Conservation (phyloP, 805 yeast species). For the Suhomyces prunicola region DNA sequence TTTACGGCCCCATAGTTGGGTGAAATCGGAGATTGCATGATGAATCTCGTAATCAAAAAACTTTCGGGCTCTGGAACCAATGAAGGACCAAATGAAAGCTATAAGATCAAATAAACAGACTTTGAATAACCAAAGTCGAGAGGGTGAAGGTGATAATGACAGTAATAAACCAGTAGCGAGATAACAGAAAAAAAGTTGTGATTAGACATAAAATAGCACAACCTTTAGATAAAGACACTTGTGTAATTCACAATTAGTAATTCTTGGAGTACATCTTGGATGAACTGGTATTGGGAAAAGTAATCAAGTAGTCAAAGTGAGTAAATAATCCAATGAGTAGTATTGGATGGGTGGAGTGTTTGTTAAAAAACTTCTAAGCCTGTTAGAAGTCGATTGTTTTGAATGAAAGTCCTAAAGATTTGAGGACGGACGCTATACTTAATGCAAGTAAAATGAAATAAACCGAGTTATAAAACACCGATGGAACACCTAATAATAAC, state of each 20-base stretch:
- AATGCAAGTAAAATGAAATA: neutral
- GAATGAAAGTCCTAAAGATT: neutral
- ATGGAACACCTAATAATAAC: neutral
- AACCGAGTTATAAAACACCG: neutral
- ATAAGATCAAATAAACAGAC: neutral
- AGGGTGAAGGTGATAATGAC: neutral
- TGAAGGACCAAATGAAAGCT: neutral
- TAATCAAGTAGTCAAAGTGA: neutral
- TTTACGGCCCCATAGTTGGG: neutral
- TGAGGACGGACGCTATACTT: neutral
- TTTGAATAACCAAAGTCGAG: neutral
- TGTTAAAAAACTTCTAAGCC: neutral
- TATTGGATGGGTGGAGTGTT: neutral
- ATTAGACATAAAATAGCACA: neutral
- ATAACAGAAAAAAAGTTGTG: neutral
- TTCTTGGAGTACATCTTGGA: neutral
- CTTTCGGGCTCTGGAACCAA: neutral
- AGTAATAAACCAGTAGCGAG: neutral
- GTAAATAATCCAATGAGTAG: neutral
- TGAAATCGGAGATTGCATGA: conserved; percentile 1
- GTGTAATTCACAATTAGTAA: neutral
- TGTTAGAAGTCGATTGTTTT: neutral
- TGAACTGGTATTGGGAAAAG: neutral
- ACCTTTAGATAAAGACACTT: neutral
- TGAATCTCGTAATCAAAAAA: neutral